These are phyloP conservation scores for Pyrenula aspistea DNA, from an alignment of 495 filamentous ascomycete species.

Conservation along the genomic window DNA sequence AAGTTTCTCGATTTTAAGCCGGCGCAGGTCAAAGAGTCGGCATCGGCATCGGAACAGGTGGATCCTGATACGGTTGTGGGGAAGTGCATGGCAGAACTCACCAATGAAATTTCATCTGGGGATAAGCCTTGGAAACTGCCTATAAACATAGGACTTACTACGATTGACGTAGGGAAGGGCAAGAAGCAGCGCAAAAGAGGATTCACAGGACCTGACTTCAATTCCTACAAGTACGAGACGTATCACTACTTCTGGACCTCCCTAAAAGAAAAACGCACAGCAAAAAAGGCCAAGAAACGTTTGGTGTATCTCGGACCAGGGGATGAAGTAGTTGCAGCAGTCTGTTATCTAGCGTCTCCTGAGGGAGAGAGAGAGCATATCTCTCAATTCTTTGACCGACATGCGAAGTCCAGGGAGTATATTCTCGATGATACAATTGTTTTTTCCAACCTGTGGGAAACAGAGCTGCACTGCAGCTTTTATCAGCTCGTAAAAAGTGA, in stretches of 20 bases:
- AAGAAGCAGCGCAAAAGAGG: neutral
- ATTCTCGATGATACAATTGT: neutral
- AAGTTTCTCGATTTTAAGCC: neutral
- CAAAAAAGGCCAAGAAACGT: neutral
- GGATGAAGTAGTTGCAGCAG: neutral
- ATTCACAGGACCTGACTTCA: neutral
- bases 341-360: neutral
- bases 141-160: neutral
- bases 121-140: neutral
- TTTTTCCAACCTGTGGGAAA: neutral
- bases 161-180: neutral
- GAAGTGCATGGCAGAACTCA: neutral
- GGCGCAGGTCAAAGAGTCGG: neutral
- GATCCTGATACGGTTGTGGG: neutral
- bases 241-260: neutral
- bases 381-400: neutral
- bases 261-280: neutral
- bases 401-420: neutral
- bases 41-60: neutral
- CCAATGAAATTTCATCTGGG: neutral
- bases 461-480: neutral
- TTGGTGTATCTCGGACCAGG: neutral
- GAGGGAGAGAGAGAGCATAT: neutral
- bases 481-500: neutral
- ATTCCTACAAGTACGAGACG: neutral